Percentiles rank a stretch among this genome's conserved stretches.
phyloP scores from a whole-genome alignment of 495 filamentous ascomycete species.

The Xylaria acuta region DNA sequence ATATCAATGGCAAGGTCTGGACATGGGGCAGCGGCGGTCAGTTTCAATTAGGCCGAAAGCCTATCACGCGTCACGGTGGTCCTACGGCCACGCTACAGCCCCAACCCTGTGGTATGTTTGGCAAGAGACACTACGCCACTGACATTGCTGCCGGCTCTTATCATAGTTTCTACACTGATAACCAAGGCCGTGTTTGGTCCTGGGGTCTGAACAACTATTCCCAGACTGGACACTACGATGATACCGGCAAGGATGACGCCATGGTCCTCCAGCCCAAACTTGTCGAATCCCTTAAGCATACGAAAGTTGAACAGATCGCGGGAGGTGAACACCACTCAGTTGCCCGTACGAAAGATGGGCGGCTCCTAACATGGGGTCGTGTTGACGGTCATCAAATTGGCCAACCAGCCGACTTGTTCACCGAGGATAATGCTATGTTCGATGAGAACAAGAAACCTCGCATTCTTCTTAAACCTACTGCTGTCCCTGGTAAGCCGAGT shows the following conservation, averaged over 20 bases:
- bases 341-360: conserved; percentile 60
- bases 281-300: conserved; percentile 57
- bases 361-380: conserved; percentile 69
- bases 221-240: conserved; percentile 73
- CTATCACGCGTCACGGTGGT: conserved; percentile 57
- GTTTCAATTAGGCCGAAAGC: conserved; percentile 67
- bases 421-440: conserved; percentile 62
- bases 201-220: conserved; percentile 89
- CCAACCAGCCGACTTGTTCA: conserved; percentile 51
- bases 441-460: conserved; percentile 61
- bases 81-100: conserved; percentile 62
- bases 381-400: conserved; percentile 66
- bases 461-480: conserved; percentile 62
- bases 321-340: conserved; percentile 70
- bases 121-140: conserved; percentile 61
- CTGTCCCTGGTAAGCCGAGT: conserved; percentile 44
- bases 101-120: conserved; percentile 69
- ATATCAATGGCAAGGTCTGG: conserved; percentile 63
- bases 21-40: conserved; percentile 76
- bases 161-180: conserved; percentile 75
- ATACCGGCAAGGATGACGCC: conserved; percentile 67
- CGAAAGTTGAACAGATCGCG: conserved; percentile 60
- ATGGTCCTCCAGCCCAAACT: conserved; percentile 52
- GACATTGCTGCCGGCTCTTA: conserved; percentile 64
- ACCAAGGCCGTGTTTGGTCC: conserved; percentile 70